Evolutionary conservation across 306 rosid genomes (phyloP), one percentile per base, ranked within the genome.

Genomic region (Medicago arabica): DNA sequence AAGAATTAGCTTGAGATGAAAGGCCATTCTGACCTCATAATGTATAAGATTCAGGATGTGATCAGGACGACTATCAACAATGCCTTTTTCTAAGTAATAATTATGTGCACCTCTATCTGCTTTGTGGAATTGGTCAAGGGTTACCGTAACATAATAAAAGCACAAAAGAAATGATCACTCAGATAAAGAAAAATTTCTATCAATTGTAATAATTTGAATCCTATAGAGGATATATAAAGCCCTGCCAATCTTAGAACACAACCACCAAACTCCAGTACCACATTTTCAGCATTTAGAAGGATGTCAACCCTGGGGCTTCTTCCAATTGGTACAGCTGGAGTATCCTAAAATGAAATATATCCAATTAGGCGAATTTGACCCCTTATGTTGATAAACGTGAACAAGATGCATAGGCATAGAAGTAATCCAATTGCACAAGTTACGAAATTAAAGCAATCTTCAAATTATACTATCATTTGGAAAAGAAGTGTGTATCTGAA

Each of bases 91-190:
- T 70, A 92, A 88, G 89, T 88, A 95, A 85, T 90, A 92, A 68
- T 75, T 54, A 86, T 92, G 98, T 2, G 98, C 93, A 38, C 99
- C 99, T 87, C 99, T 95, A 78, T 90, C 98, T 74, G 88, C 93
- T 90, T 85, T 88, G 98, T 93, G 79, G 6, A 69, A 80, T 80
- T 64, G 62, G 86, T 93, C 85, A 93, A 89, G 98, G 89, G 84
- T 72, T 81, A 18, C 39, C 15, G 58, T 18, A 50, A 76, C 70
- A 61, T 34, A 58, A 63, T 71, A 81, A 73, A 67, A 78, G 71
- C 67, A 69, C 63, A 55, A 61, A 16, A 43, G 61, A 18, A 67
- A 82, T 25, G 16, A 51, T 41, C 57, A 53, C 58, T 75, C 16
- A 46, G 50, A 63, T 65, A 31, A 51, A 51, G 40, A 25, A 41